Base-by-base conservation (phyloP, 805 yeast genomes). In the Hanseniaspora thailandica region DNA sequence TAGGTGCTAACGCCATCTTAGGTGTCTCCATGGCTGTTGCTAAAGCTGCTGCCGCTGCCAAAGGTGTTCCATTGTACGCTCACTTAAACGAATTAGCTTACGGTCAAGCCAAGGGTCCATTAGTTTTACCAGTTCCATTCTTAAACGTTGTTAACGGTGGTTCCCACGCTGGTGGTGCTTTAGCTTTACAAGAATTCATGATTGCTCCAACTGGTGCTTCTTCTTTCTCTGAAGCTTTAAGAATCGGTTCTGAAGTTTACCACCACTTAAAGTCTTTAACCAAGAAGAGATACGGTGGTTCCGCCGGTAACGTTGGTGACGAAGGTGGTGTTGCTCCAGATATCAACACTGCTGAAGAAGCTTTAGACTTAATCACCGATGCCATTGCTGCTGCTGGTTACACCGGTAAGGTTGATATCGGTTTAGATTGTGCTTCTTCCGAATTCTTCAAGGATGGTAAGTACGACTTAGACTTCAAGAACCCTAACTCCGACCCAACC, bases 291-390 rank as follows among this genome's bases (percentile, higher is more conserved):
- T 93, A 90, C 84, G 98, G 98, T 71, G 84, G 86, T 69, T 83
- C 95, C 59, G 98, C 98, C 67, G 97, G 96, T 76, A 90, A 90
- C 78, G 98, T 90, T 71, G 98, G 98, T 82, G 98, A 90, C 75
- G 98, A 90, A 81, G 98, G 98, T 84, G 98, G 98, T 82, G 96
- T 90, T 78, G 98, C 98, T 67, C 98, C 98, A 74, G 86, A 88
- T 74, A 82, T 93, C 63, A 79, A 84, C 62, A 80, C 96, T 65
- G 90, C 98, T 70, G 86, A 81, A 74, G 97, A 90, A 81, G 98
- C 97, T 65, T 78, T 90, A 62, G 97, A 93, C 77, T 82, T 90
- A 72, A 87, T 90, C 72, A 78, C 80, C 64, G 83, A 73, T 62
- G 87, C 98, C 69, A 90, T 93, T 71, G 86, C 81, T 71, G 72